Evolutionary conservation across 2,329 filamentous ascomycete genomes (phyloP).

Genomic region (Arthrobotrys entomopaga): DNA sequence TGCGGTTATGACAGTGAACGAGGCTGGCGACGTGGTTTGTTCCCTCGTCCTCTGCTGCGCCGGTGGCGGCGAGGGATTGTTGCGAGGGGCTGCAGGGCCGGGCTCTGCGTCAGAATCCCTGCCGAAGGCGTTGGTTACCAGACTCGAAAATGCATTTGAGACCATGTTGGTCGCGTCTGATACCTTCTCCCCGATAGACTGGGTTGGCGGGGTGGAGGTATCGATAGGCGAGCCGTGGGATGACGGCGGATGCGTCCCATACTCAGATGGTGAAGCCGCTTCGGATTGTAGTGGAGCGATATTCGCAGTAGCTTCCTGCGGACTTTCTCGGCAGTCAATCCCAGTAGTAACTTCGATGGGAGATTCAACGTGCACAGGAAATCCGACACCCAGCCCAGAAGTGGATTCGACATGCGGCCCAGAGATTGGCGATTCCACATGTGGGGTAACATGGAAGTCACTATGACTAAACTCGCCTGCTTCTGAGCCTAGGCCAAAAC

Average conservation of each 20-base stretch:
- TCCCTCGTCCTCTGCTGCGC: constrained; percentile 25
- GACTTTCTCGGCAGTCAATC: not conserved
- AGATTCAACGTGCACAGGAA: not conserved
- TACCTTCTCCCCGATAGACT: constrained; percentile 32
- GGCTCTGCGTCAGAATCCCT: constrained; percentile 33
- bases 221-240: constrained; percentile 26
- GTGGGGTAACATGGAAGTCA: constrained; percentile 1
- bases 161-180: constrained; percentile 23
- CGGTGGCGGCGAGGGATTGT: constrained; percentile 24
- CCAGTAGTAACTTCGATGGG: not conserved
- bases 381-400: not conserved
- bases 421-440: constrained; percentile 22
- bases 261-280: constrained; percentile 25
- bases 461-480: too few species aligned
- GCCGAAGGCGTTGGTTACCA: constrained; percentile 32
- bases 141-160: constrained; percentile 36
- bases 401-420: not conserved
- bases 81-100: constrained; percentile 14
- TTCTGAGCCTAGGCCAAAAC: constrained; percentile 15
- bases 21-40: constrained; percentile 46
- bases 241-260: constrained; percentile 12
- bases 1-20: not conserved
- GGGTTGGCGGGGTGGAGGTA: constrained; percentile 24
- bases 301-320: not conserved
- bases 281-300: not conserved